Percentiles rank a stretch among this genome's conserved stretches.
Conservation (phyloP, 73 alveolate genomes). For the Stentor roeselii region DNA sequence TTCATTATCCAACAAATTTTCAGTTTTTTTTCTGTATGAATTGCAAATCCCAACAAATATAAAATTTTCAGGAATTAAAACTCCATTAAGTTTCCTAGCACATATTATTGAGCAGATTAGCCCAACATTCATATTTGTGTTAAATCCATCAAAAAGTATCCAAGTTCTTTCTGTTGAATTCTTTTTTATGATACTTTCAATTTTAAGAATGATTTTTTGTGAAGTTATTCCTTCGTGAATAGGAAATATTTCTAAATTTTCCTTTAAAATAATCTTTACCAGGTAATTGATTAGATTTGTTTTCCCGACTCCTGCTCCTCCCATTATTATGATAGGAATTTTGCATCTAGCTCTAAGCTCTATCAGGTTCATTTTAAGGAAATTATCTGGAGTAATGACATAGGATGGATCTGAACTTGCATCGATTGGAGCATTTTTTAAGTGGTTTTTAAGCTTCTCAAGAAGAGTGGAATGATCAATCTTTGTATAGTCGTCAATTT, state of each 20-base stretch:
- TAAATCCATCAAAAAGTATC: slow-evolving; percentile 73
- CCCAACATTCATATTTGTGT: slow-evolving; percentile 55
- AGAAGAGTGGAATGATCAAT: background rate
- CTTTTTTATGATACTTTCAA: slow-evolving; percentile 28
- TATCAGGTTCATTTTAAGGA: slow-evolving; percentile 43
- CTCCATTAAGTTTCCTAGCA: slow-evolving; percentile 57
- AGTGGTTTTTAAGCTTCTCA: background rate
- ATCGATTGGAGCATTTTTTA: background rate
- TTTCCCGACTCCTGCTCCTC: slow-evolving; percentile 82
- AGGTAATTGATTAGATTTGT: slow-evolving; percentile 59
- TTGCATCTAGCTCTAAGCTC: slow-evolving; percentile 52
- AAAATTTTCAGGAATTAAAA: slow-evolving; percentile 47
- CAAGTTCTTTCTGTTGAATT: slow-evolving; percentile 37
- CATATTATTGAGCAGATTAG: slow-evolving; percentile 58
- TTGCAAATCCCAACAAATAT: slow-evolving; percentile 72
- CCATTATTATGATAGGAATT: slow-evolving; percentile 72
- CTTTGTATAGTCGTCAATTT: slow-evolving; percentile 24
- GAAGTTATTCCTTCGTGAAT: slow-evolving; percentile 67
- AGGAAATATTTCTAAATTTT: slow-evolving; percentile 38
- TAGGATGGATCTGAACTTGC: slow-evolving; percentile 10
- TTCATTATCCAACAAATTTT: background rate
- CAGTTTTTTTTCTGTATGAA: slow-evolving; percentile 38
- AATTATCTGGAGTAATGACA: slow-evolving; percentile 50
- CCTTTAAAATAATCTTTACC: slow-evolving; percentile 47
- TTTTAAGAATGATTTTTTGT: slow-evolving; percentile 41